Evolutionary conservation across 2,329 filamentous ascomycete genomes (phyloP), one percentile per base, ranked within the genome.

Genomic region (Shiraia sp.): DNA sequence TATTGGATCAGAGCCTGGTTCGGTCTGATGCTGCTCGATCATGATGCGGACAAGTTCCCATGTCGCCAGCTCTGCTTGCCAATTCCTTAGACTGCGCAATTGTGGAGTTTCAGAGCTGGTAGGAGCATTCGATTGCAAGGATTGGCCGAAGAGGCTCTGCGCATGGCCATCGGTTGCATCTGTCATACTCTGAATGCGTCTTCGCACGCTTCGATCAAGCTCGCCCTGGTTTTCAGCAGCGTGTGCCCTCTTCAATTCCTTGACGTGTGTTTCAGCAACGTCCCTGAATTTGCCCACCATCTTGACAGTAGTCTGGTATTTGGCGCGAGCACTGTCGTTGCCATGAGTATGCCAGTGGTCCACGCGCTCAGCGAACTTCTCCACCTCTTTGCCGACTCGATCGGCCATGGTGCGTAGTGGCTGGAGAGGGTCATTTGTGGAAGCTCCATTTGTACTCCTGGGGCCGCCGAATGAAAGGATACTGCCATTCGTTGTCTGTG

Each of bases 31-130:
- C 57, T 88, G 80, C 9, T 86, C 83, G 36, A 96, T 78, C 47
- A 95, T 76, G 27, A 88, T 80, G 34, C 83, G 80, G 44, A 97
- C 74, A 19, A 97, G 76, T 61, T 95, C 85, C 93, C 93, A 99
- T 0, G 90, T 93, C 58, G 95, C 89, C 28, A 85, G 82, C 70
- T 99, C 93, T 51, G 87, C 79, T 68, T 95, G 84, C 78, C 90
- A 86, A 41, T 82, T 79, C 60, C 79, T 76, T 10, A 86, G 63
- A 47, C 81, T 78, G 38, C 76, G 65, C 14, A 76, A 61, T 30
- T 66, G 71, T 23, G 71, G 53, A n/a, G 58, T 60, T 24, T 63
- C 60, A 19, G 55, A 42, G 14, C 50, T 33, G 2, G 59, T 57
- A 4, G 53, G 40, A 10, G 49, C 32, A 32, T 46, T 23, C 0